Percentiles rank a stretch among this genome's conserved stretches.
Evolutionary conservation across 768 basidiomycete genomes (phyloP).

Genomic region (Xanthoconium stramineum): DNA sequence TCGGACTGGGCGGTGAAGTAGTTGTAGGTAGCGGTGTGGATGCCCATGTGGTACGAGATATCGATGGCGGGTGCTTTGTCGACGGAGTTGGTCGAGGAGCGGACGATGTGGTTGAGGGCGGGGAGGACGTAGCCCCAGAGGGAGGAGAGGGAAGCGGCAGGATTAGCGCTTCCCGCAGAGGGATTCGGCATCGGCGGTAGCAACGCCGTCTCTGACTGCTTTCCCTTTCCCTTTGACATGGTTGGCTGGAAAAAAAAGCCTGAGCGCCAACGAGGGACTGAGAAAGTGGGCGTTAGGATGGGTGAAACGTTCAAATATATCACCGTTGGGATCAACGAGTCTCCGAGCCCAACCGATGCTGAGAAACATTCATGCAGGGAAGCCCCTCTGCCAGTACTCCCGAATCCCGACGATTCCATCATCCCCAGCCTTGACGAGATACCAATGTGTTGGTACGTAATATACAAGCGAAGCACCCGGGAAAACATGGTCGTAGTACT

Average conservation of each 20-base stretch:
- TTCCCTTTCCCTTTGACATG: slow-evolving; percentile 33
- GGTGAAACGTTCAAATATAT: background rate
- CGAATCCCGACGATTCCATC: background rate
- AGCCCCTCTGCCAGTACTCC: background rate
- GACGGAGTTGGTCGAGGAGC: slow-evolving; percentile 57
- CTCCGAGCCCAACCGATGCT: slow-evolving; percentile 10
- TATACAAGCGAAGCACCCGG: too few relatives aligned
- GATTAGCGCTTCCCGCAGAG: slow-evolving; percentile 66
- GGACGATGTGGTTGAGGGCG: slow-evolving; percentile 73
- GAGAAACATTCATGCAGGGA: slow-evolving; percentile 3
- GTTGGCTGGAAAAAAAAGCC: background rate
- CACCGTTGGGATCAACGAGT: background rate
- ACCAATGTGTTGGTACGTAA: background rate
- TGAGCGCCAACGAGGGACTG: slow-evolving; percentile 8
- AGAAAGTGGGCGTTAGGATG: background rate
- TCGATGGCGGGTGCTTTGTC: slow-evolving; percentile 70
- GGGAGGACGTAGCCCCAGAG: slow-evolving; percentile 76
- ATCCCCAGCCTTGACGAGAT: background rate
- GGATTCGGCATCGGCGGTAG: slow-evolving; percentile 46
- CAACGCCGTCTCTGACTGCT: slow-evolving; percentile 23
- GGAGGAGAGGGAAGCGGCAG: slow-evolving; percentile 65
- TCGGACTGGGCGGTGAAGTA: slow-evolving; percentile 68
- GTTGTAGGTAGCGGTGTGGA: slow-evolving; percentile 81
- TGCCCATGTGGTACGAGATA: slow-evolving; percentile 68
- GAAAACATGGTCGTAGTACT: too few relatives aligned